A percentile compares a stretch with the other conserved stretches of the same genome.
Evolutionary conservation across 148 eudicot genomes (phyloP).

Genomic region (Pharnaceum exiguum): DNA sequence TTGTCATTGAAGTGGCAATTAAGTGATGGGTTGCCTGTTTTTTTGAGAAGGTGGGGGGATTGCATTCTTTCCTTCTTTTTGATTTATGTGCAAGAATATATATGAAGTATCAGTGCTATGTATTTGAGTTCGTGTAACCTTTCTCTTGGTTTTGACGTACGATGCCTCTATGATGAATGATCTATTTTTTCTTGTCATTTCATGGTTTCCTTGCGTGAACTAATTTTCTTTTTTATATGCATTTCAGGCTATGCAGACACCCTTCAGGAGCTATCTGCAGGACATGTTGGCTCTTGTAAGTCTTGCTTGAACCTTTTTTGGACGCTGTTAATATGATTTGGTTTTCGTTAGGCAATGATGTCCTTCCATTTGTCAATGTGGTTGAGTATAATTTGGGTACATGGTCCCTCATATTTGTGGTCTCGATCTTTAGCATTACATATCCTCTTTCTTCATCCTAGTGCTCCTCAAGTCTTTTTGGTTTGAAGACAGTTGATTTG

Average conservation of each 20-base stretch:
- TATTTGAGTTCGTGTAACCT: too few relatives aligned
- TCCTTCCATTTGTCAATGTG: background rate
- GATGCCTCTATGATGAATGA: background rate
- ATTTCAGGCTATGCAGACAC: constrained; percentile 87
- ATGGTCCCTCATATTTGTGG: background rate
- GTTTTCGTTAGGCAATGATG: background rate
- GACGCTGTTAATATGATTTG: background rate
- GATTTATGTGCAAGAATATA: too few relatives aligned
- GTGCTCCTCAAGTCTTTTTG: too few relatives aligned
- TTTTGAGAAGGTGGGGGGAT: too few relatives aligned
- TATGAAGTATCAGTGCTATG: too few relatives aligned
- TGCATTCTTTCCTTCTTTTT: too few relatives aligned
- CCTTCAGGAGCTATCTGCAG: constrained; percentile 84
- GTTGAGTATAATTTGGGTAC: background rate
- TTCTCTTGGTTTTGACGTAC: too few relatives aligned
- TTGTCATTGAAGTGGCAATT: too few relatives aligned
- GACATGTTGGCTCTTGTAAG: constrained; percentile 88
- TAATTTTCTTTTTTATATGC: background rate
- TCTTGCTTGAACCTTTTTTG: constrained; percentile 1
- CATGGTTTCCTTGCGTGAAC: background rate
- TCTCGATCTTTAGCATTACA: too few relatives aligned
- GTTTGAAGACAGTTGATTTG: too few relatives aligned
- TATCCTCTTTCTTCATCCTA: too few relatives aligned
- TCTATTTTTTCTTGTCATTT: background rate
- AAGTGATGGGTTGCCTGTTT: too few relatives aligned